Percentiles rank a stretch among this genome's conserved stretches.
Conservation (phyloP, 148 eudicot genomes). For the Tetragonia tetragonoides region DNA sequence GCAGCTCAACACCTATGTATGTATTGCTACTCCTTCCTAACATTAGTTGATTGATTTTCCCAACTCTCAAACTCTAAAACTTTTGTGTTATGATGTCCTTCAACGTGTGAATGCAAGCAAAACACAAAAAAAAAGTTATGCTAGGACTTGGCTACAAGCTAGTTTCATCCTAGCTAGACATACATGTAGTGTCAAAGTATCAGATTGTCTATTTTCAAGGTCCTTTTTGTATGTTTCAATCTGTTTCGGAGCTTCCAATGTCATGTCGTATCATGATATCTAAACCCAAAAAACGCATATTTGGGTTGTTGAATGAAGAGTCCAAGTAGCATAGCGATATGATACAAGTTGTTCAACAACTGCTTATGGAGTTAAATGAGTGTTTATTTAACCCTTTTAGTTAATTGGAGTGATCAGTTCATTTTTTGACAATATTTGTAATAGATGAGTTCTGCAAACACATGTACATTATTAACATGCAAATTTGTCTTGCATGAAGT, state of each 20-base stretch:
- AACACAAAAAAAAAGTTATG: background rate
- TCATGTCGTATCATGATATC: background rate
- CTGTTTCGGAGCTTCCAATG: background rate
- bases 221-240: background rate
- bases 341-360: background rate
- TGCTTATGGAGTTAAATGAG: background rate
- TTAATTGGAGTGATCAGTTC: background rate
- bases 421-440: background rate
- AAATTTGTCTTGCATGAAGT: background rate
- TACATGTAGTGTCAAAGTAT: background rate
- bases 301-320: background rate
- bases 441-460: background rate
- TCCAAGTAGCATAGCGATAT: background rate
- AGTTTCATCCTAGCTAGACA: background rate
- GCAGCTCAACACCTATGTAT: slow-evolving; percentile 65
- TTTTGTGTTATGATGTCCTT: too few species aligned
- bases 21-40: background rate
- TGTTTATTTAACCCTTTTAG: too few species aligned
- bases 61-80: too few species aligned
- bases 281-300: background rate
- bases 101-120: background rate
- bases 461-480: background rate
- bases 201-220: background rate
- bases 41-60: background rate
- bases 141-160: too few species aligned